phyloP scores from a whole-genome alignment of 305 asterid species.

The Striga hermonthica region DNA sequence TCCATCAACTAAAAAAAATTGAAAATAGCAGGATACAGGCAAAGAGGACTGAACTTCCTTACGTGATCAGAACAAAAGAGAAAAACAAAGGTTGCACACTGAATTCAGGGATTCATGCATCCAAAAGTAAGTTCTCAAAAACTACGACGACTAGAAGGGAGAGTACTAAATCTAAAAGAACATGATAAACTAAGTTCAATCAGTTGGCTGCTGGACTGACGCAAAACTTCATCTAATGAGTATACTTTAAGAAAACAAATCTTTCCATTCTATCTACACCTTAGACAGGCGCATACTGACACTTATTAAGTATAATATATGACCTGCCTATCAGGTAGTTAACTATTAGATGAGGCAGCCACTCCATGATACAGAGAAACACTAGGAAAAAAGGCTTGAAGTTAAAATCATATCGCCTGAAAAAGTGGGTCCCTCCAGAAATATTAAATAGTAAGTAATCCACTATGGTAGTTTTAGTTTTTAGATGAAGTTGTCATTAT shows the following conservation, averaged over 20 bases:
- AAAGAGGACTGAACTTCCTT: constrained; percentile 18
- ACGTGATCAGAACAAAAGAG: not conserved
- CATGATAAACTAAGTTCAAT: constrained; percentile 1
- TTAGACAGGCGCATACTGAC: not conserved
- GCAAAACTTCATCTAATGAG: not conserved
- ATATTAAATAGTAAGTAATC: not conserved
- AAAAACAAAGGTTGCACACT: not conserved
- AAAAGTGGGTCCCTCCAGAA: not conserved
- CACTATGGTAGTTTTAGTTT: not conserved
- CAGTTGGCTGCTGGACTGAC: not conserved
- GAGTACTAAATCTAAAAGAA: not conserved
- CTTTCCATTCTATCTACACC: not conserved
- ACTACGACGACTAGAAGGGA: not conserved
- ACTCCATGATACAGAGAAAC: constrained; percentile 1
- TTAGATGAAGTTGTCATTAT: not conserved
- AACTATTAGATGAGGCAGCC: not conserved
- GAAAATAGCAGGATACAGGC: not conserved
- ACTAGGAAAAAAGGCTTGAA: not conserved
- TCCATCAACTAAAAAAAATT: constrained; percentile 12
- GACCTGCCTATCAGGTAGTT: not conserved
- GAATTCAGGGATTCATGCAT: not conserved
- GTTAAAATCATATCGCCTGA: constrained; percentile 1
- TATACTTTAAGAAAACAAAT: not conserved
- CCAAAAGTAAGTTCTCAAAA: not conserved
- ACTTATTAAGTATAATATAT: not conserved